phyloP scores from a whole-genome alignment of 2,329 filamentous ascomycete species.

The Colletotrichum phormii region DNA sequence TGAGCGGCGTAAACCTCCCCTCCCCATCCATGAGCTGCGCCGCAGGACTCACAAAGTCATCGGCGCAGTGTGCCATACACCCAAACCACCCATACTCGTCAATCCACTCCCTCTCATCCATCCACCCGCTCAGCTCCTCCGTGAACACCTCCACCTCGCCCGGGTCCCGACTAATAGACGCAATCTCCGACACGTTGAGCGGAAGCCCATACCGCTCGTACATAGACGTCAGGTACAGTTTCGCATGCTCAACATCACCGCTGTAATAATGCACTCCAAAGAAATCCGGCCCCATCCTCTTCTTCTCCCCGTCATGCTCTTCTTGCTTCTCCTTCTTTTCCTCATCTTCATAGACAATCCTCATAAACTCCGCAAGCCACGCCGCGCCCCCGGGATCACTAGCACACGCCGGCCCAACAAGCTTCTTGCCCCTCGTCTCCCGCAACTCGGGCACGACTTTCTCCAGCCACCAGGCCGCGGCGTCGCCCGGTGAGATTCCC shows the following conservation, averaged over 20 bases:
- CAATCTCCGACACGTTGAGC: slow-evolving; percentile 56
- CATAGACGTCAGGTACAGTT: slow-evolving; percentile 50
- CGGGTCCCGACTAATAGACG: slow-evolving; percentile 50
- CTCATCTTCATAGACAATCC: slow-evolving; percentile 41
- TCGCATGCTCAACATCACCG: slow-evolving; percentile 45
- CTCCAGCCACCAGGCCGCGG: slow-evolving; percentile 51
- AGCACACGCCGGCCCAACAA: slow-evolving; percentile 53
- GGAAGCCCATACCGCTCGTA: slow-evolving; percentile 48
- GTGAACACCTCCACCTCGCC: slow-evolving; percentile 53
- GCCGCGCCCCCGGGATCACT: slow-evolving; percentile 50
- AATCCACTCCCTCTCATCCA: slow-evolving; percentile 54
- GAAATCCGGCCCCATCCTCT: slow-evolving; percentile 48
- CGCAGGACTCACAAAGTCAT: slow-evolving; percentile 57
- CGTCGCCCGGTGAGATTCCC: slow-evolving; percentile 47
- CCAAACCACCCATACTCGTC: slow-evolving; percentile 58
- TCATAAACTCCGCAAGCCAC: slow-evolving; percentile 57
- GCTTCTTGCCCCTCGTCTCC: slow-evolving; percentile 39
- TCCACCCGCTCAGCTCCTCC: slow-evolving; percentile 52
- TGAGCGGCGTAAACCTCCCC: slow-evolving; percentile 51
- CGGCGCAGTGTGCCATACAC: slow-evolving; percentile 54
- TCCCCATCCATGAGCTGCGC: slow-evolving; percentile 58
- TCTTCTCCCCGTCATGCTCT: slow-evolving; percentile 32
- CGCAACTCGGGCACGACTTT: slow-evolving; percentile 47
- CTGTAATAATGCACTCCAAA: slow-evolving; percentile 58
- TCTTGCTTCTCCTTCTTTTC: not conserved